phyloP scores from a whole-genome alignment of 371 early-diverging fungal genomes.

The Parasitella parasitica region DNA sequence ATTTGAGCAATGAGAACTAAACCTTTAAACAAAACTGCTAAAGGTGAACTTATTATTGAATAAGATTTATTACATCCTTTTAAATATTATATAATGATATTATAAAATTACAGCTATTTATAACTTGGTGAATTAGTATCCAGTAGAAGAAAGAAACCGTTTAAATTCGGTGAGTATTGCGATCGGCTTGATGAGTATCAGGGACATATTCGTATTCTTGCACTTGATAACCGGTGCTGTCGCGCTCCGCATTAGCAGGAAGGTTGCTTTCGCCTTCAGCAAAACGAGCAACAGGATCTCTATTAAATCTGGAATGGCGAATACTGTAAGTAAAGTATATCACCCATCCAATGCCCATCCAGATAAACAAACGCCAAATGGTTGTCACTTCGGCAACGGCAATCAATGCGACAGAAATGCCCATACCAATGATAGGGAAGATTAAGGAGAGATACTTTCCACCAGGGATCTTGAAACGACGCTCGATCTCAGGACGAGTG shows the following conservation, averaged over 20 bases:
- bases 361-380: conserved; percentile 54
- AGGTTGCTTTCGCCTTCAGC: conserved; percentile 14
- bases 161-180: conserved; percentile 8
- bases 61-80: too few species aligned
- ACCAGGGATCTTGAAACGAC: conserved; percentile 82
- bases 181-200: conserved; percentile 9
- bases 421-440: conserved; percentile 65
- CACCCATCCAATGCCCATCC: conserved; percentile 76
- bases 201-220: conserved; percentile 22
- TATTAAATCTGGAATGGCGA: conserved; percentile 55
- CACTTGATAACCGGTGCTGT: conserved; percentile 18
- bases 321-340: conserved; percentile 71
- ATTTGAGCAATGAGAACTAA: too few species aligned
- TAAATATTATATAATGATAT: too few species aligned
- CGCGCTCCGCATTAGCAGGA: conserved; percentile 2
- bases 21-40: too few species aligned
- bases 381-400: conserved; percentile 62
- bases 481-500: conserved; percentile 69
- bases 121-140: too few species aligned
- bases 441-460: conserved; percentile 47
- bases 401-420: conserved; percentile 60
- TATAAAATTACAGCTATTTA: too few species aligned
- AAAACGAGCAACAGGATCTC: conserved; percentile 39
- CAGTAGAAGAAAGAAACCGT: background rate
- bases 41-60: too few species aligned